Percentiles rank a stretch among this genome's conserved stretches.
Evolutionary conservation across 2,329 filamentous ascomycete genomes (phyloP).

Genomic region (Sporothrix sp.): DNA sequence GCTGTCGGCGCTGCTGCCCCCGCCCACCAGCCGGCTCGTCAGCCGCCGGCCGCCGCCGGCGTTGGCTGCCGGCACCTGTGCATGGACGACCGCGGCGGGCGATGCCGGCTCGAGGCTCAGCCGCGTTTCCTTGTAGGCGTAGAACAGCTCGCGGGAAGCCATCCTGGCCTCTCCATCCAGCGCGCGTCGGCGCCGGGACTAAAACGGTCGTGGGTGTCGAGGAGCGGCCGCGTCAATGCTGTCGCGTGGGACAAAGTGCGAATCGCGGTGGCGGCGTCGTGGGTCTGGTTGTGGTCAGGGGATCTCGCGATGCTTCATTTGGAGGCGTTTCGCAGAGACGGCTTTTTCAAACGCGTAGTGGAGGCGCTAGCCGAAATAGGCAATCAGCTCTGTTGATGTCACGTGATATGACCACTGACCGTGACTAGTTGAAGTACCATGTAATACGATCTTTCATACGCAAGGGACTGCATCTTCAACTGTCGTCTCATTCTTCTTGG

Average conservation of each 20-base stretch:
- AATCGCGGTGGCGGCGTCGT: background rate
- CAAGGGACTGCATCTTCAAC: too few relatives aligned
- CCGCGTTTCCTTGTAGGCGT: constrained; percentile 78
- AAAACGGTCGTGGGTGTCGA: background rate
- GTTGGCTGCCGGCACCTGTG: constrained; percentile 52
- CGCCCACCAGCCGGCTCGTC: constrained; percentile 12
- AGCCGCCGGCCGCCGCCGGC: constrained; percentile 16
- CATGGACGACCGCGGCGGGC: constrained; percentile 58
- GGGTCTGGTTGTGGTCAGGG: background rate
- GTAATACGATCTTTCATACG: too few relatives aligned
- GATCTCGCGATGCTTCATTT: constrained; percentile 5
- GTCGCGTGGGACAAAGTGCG: background rate
- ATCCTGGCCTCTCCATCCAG: constrained; percentile 56
- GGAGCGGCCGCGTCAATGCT: background rate
- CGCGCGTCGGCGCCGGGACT: background rate
- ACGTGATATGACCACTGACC: too few relatives aligned
- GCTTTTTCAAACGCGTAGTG: constrained; percentile 12
- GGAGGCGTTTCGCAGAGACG: constrained; percentile 1
- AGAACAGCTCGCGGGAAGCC: constrained; percentile 51
- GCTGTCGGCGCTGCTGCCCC: constrained; percentile 27
- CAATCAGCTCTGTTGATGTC: constrained; percentile 12
- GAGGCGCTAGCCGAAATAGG: constrained; percentile 8
- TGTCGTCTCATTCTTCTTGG: too few relatives aligned
- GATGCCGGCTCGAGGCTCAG: constrained; percentile 69
- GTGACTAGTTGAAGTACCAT: too few relatives aligned